These are phyloP conservation scores for Penicillium antarcticum DNA, from an alignment of 495 filamentous ascomycete genomes.

Conservation along the genomic window DNA sequence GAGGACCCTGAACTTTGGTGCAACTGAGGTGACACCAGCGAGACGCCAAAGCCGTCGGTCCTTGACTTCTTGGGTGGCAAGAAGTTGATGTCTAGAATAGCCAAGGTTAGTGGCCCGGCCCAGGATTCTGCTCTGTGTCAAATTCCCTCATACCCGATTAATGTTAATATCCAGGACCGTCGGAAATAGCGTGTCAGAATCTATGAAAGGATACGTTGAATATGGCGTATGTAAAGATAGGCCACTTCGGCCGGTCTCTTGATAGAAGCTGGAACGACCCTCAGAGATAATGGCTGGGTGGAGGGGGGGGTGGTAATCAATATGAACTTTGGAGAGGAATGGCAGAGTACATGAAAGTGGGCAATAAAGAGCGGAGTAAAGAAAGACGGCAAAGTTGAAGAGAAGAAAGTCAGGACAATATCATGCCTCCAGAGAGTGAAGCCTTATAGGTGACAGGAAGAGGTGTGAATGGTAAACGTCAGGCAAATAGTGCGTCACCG, in stretches of 20 bases:
- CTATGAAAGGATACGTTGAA: neutral
- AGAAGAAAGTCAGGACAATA: neutral
- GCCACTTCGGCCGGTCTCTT: neutral
- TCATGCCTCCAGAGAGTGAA: neutral
- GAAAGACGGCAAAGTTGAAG: neutral
- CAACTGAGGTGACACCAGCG: slow-evolving; percentile 17
- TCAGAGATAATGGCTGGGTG: no score
- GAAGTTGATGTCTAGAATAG: slow-evolving; percentile 12
- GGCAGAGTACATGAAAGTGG: neutral
- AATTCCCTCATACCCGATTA: slow-evolving; percentile 6
- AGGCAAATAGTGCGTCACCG: slow-evolving; percentile 15
- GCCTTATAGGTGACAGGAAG: neutral
- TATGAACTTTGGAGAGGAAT: neutral
- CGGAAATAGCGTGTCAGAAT: neutral
- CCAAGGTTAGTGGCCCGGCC: slow-evolving; percentile 16
- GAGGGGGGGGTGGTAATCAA: neutral
- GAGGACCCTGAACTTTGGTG: slow-evolving; percentile 21
- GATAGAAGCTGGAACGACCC: neutral
- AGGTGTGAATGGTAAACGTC: slow-evolving; percentile 5
- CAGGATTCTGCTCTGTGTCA: neutral
- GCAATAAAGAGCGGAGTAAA: neutral
- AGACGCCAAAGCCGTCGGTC: slow-evolving; percentile 14
- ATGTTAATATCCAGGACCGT: neutral
- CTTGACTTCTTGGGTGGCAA: slow-evolving; percentile 14
- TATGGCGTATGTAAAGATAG: neutral